Evolutionary conservation across 345 rosid species (phyloP).

Genomic region (Corchorus olitorius): DNA sequence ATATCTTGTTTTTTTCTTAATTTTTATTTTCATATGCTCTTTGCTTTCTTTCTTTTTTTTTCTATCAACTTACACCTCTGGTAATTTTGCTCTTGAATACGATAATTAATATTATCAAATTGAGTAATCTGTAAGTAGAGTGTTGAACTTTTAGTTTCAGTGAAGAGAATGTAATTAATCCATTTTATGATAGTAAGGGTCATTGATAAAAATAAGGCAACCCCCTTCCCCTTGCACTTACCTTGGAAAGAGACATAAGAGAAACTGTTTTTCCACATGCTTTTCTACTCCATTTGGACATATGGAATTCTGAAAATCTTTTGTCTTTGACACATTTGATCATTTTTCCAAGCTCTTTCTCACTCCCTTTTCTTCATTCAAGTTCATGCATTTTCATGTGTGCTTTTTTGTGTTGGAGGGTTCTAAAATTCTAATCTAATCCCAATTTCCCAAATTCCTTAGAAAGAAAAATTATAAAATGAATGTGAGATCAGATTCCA

Average conservation of each 20-base stretch:
- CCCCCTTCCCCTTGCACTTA: neutral
- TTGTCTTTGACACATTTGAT: neutral
- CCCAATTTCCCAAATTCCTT: conserved; percentile 5
- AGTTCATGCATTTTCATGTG: neutral
- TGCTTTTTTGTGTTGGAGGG: conserved; percentile 5
- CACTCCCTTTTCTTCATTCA: neutral
- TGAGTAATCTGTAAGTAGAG: too few species aligned
- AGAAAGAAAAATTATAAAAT: neutral
- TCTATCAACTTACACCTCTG: neutral
- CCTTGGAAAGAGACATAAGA: neutral
- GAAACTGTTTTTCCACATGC: neutral
- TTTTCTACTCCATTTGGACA: conserved; percentile 1
- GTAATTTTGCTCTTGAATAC: neutral
- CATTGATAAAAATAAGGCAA: too few species aligned
- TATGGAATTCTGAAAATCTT: neutral
- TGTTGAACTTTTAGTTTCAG: too few species aligned
- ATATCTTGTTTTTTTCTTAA: neutral
- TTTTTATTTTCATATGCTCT: neutral
- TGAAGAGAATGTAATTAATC: too few species aligned
- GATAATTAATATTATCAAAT: too few species aligned
- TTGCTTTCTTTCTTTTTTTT: neutral
- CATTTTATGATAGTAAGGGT: too few species aligned
- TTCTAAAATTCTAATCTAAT: conserved; percentile 4
- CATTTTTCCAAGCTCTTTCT: neutral
- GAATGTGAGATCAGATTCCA: conserved; percentile 36